Base-by-base conservation (phyloP, 352 stramenopile genomes). In the Thalassiosira tumida region DNA sequence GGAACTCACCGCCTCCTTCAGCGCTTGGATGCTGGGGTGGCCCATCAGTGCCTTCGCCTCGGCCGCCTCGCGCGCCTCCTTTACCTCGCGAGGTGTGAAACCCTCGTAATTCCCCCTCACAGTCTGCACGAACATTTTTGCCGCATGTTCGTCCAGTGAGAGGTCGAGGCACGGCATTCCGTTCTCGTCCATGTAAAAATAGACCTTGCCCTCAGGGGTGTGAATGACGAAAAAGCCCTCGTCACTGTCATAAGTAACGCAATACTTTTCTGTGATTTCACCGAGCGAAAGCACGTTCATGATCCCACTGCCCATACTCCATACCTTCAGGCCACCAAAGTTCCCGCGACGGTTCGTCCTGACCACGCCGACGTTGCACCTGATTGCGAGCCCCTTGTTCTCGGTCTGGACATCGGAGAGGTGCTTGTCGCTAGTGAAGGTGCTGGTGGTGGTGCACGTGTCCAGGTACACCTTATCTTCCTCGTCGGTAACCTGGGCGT, bases 251-350 rank as follows among this genome's bases (percentile, higher is more conserved):
- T 87, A 94, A 1, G 51, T 88, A 10, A 92, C 41, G 26, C 38
- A 54, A 50, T 79, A 90, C 5, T 82, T 35, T 59, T 90, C 26
- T 21, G 64, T 64, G 1, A 91, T 67, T 6, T 47, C 0, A n/a
- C 70, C 6, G 13, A 89, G 40, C 10, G 73, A 90, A 0, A 95
- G 29, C n/a, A 95, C 92, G 67, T 95, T 95, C 14, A 87, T 87
- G 69, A 95, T 89, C 6, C 77, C 72, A 24, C 88, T 33, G 29
- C 84, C 65, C 35, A 89, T 84, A 33, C 87, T 84, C 81, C 40
- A 80, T 1, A 47, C 15, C 1, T 51, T 29, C 65, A 80, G 21
- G 3, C 54, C 24, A 21, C 43, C 43, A 2, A 80, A 38, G 1
- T 72, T 21, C 14, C 65, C 67, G n/a, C 37, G 13, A 4, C 65